These are phyloP conservation scores for Harringtonia aguacate DNA, from an alignment of 2,329 filamentous ascomycete genomes.

Conservation along the genomic window DNA sequence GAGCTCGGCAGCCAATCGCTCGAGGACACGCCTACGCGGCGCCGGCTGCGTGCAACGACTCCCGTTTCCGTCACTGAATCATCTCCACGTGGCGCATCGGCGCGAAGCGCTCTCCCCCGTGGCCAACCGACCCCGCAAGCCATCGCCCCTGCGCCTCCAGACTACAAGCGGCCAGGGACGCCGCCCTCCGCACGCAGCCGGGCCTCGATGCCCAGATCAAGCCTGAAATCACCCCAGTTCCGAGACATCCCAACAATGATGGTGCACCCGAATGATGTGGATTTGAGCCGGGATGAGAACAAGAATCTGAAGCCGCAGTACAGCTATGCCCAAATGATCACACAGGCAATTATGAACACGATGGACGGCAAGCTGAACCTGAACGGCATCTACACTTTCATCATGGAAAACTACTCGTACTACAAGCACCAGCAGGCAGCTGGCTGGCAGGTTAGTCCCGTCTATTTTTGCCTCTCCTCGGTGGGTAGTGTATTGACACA, in stretches of 20 bases:
- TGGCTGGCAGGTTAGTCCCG: constrained; percentile 73
- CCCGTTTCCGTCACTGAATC: constrained; percentile 14
- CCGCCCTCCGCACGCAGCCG: constrained; percentile 38
- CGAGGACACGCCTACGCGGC: constrained; percentile 5
- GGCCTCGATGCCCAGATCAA: constrained; percentile 14
- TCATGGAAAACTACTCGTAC: constrained; percentile 84
- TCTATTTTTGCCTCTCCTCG: no score
- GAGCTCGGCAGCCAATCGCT: constrained; percentile 10
- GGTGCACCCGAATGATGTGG: constrained; percentile 47
- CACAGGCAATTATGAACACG: constrained; percentile 84
- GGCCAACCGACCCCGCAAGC: constrained; percentile 30
- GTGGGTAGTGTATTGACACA: background rate
- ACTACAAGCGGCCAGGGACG: constrained; percentile 50
- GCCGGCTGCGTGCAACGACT: constrained; percentile 10
- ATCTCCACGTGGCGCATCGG: constrained; percentile 13
- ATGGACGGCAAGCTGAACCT: constrained; percentile 82
- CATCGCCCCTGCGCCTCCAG: constrained; percentile 48
- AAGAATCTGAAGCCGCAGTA: constrained; percentile 91
- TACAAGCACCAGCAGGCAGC: constrained; percentile 68
- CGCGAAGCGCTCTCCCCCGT: constrained; percentile 16
- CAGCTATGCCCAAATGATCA: constrained; percentile 95
- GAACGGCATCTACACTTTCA: constrained; percentile 87
- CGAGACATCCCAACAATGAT: constrained; percentile 29
- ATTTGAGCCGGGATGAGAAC: constrained; percentile 72
- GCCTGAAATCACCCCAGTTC: constrained; percentile 28